phyloP scores from a whole-genome alignment of 441 rosid species.

The Dalechampia spathulata region DNA sequence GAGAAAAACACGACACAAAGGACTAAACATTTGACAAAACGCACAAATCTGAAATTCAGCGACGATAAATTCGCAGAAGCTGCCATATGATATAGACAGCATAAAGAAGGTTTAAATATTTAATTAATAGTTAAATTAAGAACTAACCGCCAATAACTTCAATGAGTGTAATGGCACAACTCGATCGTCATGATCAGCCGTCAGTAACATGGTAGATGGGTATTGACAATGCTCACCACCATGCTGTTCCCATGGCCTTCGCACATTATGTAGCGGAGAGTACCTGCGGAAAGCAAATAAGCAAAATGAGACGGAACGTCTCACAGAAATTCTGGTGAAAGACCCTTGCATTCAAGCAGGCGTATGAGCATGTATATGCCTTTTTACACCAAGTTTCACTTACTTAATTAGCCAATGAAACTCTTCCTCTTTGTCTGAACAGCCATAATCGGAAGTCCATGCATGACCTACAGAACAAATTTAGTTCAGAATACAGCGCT shows the following conservation, averaged over 20 bases:
- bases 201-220: constrained; percentile 87
- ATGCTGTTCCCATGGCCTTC: constrained; percentile 78
- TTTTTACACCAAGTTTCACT: constrained; percentile 17
- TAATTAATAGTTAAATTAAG: no score
- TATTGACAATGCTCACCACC: constrained; percentile 41
- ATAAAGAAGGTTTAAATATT: no score
- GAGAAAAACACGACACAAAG: no score
- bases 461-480: constrained; percentile 61
- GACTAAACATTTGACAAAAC: no score
- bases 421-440: constrained; percentile 82
- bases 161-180: constrained; percentile 90
- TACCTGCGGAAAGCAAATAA: constrained; percentile 39
- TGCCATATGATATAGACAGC: no score
- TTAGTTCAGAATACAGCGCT: constrained; percentile 6
- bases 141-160: constrained; percentile 78
- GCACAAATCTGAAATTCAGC: no score
- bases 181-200: constrained; percentile 98
- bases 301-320: background rate
- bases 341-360: background rate
- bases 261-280: constrained; percentile 88
- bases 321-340: no score
- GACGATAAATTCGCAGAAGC: background rate
- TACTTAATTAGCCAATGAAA: constrained; percentile 87
- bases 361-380: no score
- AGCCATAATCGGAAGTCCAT: constrained; percentile 90